Percentiles rank a stretch among this genome's conserved stretches.
Evolutionary conservation across 2,329 filamentous ascomycete species (phyloP).

Genomic region (Penicillium italicum): DNA sequence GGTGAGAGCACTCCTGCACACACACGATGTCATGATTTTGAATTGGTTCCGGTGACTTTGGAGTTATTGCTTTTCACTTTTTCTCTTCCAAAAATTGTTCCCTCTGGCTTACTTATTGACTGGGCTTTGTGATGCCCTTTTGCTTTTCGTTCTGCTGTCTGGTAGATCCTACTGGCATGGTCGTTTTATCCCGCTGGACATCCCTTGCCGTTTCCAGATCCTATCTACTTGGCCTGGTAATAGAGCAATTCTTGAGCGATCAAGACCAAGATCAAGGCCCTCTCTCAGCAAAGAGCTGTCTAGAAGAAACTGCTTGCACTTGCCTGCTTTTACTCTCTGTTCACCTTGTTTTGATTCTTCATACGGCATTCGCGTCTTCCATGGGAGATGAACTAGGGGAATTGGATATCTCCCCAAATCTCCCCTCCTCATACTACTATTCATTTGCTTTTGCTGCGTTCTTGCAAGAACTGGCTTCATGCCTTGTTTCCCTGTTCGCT

Average conservation of each 20-base stretch:
- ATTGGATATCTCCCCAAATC: slow-evolving; percentile 4
- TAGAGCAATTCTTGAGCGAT: slow-evolving; percentile 19
- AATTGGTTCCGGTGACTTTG: slow-evolving; percentile 21
- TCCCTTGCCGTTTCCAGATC: slow-evolving; percentile 17
- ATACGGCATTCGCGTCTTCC: slow-evolving; percentile 1
- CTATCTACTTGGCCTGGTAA: slow-evolving; percentile 11
- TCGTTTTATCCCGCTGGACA: slow-evolving; percentile 20
- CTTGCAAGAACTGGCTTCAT: slow-evolving; percentile 17
- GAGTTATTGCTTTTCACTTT: slow-evolving; percentile 20
- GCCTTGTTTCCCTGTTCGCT: slow-evolving; percentile 29
- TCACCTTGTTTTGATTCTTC: slow-evolving; percentile 7
- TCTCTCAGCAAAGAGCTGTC: slow-evolving; percentile 11
- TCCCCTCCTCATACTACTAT: neutral
- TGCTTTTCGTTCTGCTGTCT: neutral
- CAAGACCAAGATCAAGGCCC: slow-evolving; percentile 6
- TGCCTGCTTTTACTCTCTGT: neutral
- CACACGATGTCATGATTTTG: slow-evolving; percentile 27
- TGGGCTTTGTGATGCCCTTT: neutral
- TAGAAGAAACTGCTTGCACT: slow-evolving; percentile 14
- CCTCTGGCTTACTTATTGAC: neutral
- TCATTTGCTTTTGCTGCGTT: slow-evolving; percentile 13
- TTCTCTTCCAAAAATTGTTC: slow-evolving; percentile 9
- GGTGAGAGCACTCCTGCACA: slow-evolving; percentile 13
- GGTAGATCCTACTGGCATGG: slow-evolving; percentile 1
- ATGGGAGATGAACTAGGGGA: neutral